phyloP scores from a whole-genome alignment of 2,329 filamentous ascomycete genomes.

The Hysterium pulicare region DNA sequence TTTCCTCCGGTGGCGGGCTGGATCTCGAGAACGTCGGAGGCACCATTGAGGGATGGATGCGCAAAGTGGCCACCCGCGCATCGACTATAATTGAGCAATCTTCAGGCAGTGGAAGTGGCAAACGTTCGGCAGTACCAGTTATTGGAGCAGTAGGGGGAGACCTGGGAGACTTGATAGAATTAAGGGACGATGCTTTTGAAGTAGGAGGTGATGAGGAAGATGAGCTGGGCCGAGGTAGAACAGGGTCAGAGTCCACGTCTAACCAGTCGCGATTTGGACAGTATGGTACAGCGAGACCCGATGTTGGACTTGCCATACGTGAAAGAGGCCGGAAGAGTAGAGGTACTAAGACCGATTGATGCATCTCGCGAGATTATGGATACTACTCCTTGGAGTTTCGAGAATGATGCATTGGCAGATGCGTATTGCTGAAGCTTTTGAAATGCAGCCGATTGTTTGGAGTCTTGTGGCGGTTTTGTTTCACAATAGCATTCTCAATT shows the following conservation, averaged over 20 bases:
- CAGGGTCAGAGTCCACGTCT: conserved; percentile 12
- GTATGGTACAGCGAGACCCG: conserved; percentile 29
- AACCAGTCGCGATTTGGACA: conserved; percentile 15
- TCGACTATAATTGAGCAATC: conserved; percentile 33
- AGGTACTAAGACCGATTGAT: conserved; percentile 26
- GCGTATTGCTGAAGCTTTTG: background rate
- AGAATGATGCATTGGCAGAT: background rate
- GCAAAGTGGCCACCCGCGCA: conserved; percentile 70
- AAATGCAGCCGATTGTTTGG: background rate
- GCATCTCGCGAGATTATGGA: too few species aligned
- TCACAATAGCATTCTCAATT: background rate
- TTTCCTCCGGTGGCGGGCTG: conserved; percentile 33
- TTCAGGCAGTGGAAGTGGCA: conserved; percentile 27
- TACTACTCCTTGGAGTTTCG: background rate
- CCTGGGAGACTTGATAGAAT: conserved; percentile 66
- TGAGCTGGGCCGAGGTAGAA: conserved; percentile 17
- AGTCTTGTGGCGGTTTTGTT: background rate
- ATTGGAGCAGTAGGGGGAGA: conserved; percentile 44
- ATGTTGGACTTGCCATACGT: conserved; percentile 28
- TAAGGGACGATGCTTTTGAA: conserved; percentile 57
- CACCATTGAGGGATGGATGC: conserved; percentile 84
- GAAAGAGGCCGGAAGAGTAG: conserved; percentile 24
- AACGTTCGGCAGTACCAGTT: conserved; percentile 29
- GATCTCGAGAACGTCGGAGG: conserved; percentile 79
- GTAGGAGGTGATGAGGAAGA: conserved; percentile 28